Evolutionary conservation across 2,329 filamentous ascomycete species (phyloP).

Genomic region (Fusarium heterosporum): DNA sequence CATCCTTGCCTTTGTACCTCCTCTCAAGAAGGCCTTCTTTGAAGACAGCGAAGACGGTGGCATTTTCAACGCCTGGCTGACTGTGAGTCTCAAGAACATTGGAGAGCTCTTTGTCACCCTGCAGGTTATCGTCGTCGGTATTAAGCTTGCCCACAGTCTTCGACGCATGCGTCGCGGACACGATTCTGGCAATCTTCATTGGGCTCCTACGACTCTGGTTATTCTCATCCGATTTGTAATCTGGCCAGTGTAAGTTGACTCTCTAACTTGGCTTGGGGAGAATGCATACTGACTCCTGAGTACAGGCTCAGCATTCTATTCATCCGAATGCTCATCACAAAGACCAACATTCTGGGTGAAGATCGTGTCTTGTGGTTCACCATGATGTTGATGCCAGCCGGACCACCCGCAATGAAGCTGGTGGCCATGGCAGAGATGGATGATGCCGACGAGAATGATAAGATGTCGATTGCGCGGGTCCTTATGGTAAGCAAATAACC

Average conservation of each 20-base stretch:
- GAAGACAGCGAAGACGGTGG: constrained; percentile 23
- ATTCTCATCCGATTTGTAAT: constrained; percentile 23
- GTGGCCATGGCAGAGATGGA: constrained; percentile 34
- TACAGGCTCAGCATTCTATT: constrained; percentile 25
- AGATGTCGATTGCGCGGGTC: constrained; percentile 31
- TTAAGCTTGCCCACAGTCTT: constrained; percentile 35
- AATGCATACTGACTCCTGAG: neutral
- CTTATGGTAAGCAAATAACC: constrained; percentile 12
- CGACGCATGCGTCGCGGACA: constrained; percentile 25
- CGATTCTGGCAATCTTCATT: constrained; percentile 21
- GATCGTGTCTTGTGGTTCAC: constrained; percentile 32
- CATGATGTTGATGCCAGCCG: constrained; percentile 33
- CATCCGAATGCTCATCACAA: constrained; percentile 19
- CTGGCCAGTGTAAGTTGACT: constrained; percentile 25
- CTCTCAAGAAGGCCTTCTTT: constrained; percentile 32
- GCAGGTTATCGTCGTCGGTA: constrained; percentile 33
- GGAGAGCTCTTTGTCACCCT: constrained; percentile 31
- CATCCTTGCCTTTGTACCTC: constrained; percentile 20
- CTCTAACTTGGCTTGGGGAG: rapidly evolving
- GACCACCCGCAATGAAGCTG: constrained; percentile 30
- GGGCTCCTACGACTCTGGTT: constrained; percentile 13
- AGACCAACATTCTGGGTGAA: constrained; percentile 13
- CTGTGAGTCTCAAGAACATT: constrained; percentile 34
- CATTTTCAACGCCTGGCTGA: constrained; percentile 32
- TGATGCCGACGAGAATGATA: constrained; percentile 31